A percentile compares a stretch with the other conserved stretches of the same genome.
phyloP scores from a whole-genome alignment of 441 rosid species.

The Adansonia rubrostipa region DNA sequence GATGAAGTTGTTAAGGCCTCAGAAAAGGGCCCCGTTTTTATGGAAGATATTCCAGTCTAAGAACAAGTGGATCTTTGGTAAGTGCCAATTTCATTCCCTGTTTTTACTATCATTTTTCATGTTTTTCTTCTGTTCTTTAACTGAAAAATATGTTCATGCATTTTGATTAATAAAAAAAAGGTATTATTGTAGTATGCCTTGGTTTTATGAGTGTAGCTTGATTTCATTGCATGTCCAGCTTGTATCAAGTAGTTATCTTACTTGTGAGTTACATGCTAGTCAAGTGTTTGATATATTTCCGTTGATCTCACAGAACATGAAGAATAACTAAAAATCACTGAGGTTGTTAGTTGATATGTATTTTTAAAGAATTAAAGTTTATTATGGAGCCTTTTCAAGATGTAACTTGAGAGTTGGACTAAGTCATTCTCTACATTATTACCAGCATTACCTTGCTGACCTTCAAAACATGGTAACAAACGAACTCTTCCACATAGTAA shows the following conservation, averaged over 20 bases:
- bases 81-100: conserved; percentile 16
- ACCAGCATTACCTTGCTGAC: not conserved
- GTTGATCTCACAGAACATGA: not conserved
- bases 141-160: not conserved
- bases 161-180: not conserved
- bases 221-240: not conserved
- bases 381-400: conserved; percentile 6
- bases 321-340: not conserved
- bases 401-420: not conserved
- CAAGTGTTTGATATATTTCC: not conserved
- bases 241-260: not conserved
- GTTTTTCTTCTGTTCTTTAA: not conserved
- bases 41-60: conserved; percentile 95
- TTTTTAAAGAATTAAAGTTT: not conserved
- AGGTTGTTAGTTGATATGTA: not conserved
- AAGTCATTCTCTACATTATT: not conserved
- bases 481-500: not conserved
- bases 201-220: not conserved
- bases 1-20: conserved; percentile 96
- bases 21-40: conserved; percentile 85
- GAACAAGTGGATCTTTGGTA: conserved; percentile 78
- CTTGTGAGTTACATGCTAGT: not conserved
- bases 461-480: not conserved
- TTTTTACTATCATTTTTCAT: not conserved
- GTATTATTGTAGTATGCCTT: not conserved